Evolutionary conservation across 805 yeast species (phyloP), one percentile per base, ranked within the genome.

Genomic region (Candida verbasci): DNA sequence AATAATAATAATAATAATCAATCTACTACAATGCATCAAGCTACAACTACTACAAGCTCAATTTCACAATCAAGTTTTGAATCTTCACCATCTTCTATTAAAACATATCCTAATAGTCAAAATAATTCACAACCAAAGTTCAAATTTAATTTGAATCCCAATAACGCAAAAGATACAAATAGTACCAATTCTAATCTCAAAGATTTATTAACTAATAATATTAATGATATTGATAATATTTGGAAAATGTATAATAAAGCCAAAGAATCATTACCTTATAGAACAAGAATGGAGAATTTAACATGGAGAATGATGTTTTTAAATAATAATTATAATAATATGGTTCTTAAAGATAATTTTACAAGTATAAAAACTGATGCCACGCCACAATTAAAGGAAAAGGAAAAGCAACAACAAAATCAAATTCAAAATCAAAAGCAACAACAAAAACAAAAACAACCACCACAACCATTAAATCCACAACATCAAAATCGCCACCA

Each of bases 201-300:
- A n/a, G n/a, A n/a, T n/a, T 22, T 41, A 9, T 11, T 41, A 14
- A 27, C 40, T n/a, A 10, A 17, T 12, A 41, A 37, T n/a, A 17
- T 31, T 9, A 30, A 37, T 16, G 33, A 34, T 18, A 37, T 41
- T 14, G 63, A 56, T 32, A 52, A 45, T 40, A 54, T 86, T 16
- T 88, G 95, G 95, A 78, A 78, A 51, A 74, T 88, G 81, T 88
- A 88, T 58, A 69, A 82, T 35, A 75, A 74, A 45, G 94, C 95
- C 11, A 78, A 76, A 45, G 80, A 85, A 9, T 70, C 81, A 9
- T 60, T 88, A 27, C 95, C 95, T 1, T 79, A 85, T 55, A 73
- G 75, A 38, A 72, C 77, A 18, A 65, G 96, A 34, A 82, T 88
- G 80, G 86, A 84, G 51, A 88, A 88, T 53, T 58, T 87, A 37